phyloP scores from a whole-genome alignment of 176 grass and related monocot species.

The Musa troglodytarum region DNA sequence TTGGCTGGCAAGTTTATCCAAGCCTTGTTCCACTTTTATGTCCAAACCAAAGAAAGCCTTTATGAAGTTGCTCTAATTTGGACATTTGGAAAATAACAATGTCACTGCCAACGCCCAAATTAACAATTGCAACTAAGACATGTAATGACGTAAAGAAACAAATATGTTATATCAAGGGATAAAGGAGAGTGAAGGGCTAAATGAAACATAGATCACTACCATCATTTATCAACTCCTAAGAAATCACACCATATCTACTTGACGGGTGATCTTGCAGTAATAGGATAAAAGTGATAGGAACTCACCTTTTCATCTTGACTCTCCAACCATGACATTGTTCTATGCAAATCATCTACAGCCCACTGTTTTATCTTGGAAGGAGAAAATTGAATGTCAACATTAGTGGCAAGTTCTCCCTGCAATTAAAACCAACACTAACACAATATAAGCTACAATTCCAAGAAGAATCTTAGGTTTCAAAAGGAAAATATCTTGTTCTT shows the following conservation, averaged over 20 bases:
- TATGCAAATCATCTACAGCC: constrained; percentile 64
- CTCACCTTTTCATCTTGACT: constrained; percentile 88
- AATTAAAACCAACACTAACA: constrained; percentile 3
- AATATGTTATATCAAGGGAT: background rate
- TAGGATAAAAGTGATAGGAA: constrained; percentile 5
- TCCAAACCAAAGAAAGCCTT: background rate
- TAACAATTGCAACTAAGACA: background rate
- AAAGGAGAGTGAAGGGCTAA: background rate
- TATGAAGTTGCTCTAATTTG: background rate
- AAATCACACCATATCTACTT: background rate
- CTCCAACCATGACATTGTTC: constrained; percentile 80
- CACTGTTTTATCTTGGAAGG: constrained; percentile 69
- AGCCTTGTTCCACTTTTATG: background rate
- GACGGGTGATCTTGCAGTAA: background rate
- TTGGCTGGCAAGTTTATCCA: background rate
- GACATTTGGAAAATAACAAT: background rate
- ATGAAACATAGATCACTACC: background rate
- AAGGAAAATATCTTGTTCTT: background rate
- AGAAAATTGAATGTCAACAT: constrained; percentile 35
- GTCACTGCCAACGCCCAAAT: background rate
- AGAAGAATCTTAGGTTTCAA: background rate
- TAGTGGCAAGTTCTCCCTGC: constrained; percentile 30
- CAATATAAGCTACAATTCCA: constrained; percentile 7
- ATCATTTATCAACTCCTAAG: background rate
- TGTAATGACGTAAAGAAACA: background rate